A percentile compares a stretch with the other conserved stretches of the same genome.
These are phyloP conservation scores for Cercis canadensis DNA, from an alignment of 306 rosid genomes.

Conservation along the genomic window DNA sequence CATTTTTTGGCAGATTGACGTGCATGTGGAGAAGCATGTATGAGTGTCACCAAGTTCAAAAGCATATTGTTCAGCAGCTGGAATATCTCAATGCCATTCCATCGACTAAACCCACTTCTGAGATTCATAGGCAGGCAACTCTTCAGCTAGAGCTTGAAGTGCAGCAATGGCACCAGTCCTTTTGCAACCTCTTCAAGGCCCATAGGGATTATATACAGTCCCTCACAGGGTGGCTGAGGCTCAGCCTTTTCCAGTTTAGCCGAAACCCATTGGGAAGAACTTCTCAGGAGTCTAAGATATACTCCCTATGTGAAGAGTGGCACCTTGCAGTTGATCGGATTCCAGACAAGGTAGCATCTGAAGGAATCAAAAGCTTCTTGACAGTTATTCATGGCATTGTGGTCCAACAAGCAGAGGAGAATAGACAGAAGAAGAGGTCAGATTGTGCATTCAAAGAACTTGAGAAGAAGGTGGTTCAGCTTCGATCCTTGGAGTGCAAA, in stretches of 20 bases:
- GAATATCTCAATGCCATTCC: conserved; percentile 83
- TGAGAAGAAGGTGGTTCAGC: conserved; percentile 76
- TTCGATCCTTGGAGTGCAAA: conserved; percentile 76
- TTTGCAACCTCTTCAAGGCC: conserved; percentile 78
- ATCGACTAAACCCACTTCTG: conserved; percentile 79
- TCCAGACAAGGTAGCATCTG: conserved; percentile 89
- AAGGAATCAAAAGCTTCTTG: conserved; percentile 89
- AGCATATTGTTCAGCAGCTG: conserved; percentile 93
- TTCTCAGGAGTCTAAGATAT: conserved; percentile 74
- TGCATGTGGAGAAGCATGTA: conserved; percentile 99
- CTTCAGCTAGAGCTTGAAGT: conserved; percentile 94
- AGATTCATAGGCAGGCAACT: conserved; percentile 86
- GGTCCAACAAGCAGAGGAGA: conserved; percentile 85
- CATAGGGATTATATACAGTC: conserved; percentile 85
- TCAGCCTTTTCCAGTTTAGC: conserved; percentile 80
- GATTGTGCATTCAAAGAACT: conserved; percentile 77
- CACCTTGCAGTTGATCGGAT: conserved; percentile 78
- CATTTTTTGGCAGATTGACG: conserved; percentile 67
- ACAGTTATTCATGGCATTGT: conserved; percentile 86
- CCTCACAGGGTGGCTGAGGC: conserved; percentile 92
- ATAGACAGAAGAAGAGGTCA: conserved; percentile 77
- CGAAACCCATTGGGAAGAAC: conserved; percentile 61
- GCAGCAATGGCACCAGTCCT: conserved; percentile 93
- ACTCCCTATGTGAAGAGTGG: conserved; percentile 90
- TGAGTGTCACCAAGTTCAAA: conserved; percentile 95